phyloP scores from a whole-genome alignment of 495 filamentous ascomycete genomes.

The Astrothelium macrocarpum region DNA sequence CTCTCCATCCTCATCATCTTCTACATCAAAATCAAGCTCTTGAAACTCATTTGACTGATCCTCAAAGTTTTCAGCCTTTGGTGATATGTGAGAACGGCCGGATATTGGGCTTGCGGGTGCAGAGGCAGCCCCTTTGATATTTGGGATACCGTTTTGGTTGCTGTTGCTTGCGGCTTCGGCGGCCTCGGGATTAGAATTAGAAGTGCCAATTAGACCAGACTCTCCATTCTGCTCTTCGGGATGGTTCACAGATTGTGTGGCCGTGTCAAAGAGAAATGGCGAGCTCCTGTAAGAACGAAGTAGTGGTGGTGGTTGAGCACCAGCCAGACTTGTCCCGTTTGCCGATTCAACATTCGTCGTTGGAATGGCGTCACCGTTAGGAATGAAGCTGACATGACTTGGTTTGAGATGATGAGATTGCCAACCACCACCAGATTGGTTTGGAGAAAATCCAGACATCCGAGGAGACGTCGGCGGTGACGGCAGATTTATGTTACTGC shows the following conservation, averaged over 20 bases:
- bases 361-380: neutral
- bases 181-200: neutral
- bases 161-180: neutral
- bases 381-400: constrained; percentile 8
- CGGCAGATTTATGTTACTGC: constrained; percentile 18
- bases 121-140: constrained; percentile 24
- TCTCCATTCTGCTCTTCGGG: neutral
- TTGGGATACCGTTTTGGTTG: neutral
- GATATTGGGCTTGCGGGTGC: constrained; percentile 32
- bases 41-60: constrained; percentile 19
- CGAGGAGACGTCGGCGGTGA: constrained; percentile 25
- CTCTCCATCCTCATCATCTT: constrained; percentile 44
- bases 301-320: constrained; percentile 20
- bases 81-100: constrained; percentile 27
- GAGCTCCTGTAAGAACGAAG: constrained; percentile 31
- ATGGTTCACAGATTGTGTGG: neutral
- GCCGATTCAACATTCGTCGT: constrained; percentile 24
- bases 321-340: constrained; percentile 5
- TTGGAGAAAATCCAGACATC: constrained; percentile 25
- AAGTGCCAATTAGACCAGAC: neutral
- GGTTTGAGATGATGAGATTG: constrained; percentile 24
- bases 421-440: constrained; percentile 24
- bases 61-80: constrained; percentile 14
- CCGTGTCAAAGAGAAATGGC: neutral
- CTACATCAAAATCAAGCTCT: constrained; percentile 24